phyloP scores from a whole-genome alignment of 495 filamentous ascomycete species.

The Pseudevernia furfuracea region DNA sequence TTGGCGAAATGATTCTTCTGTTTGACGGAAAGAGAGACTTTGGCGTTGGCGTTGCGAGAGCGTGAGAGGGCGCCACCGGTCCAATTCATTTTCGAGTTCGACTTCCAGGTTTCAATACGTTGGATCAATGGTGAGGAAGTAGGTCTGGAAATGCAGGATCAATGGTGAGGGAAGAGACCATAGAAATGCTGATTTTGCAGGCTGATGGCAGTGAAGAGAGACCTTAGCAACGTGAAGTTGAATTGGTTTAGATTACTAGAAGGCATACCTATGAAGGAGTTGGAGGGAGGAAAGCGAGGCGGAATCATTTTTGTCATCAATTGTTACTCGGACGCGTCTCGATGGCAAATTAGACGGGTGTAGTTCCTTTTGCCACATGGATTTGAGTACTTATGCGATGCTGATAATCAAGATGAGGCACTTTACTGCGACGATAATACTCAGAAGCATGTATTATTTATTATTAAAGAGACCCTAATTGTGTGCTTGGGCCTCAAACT shows the following conservation, averaged over 20 bases:
- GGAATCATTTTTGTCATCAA: background rate
- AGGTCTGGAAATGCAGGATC: too few relatives aligned
- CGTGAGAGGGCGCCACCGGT: constrained; percentile 24
- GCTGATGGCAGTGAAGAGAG: background rate
- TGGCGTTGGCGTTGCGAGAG: constrained; percentile 23
- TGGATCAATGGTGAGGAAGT: background rate
- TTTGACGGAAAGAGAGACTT: constrained; percentile 12
- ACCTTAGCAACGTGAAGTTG: background rate
- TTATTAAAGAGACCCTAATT: background rate
- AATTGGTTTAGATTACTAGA: background rate
- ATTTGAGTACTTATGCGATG: background rate
- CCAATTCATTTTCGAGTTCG: constrained; percentile 24
- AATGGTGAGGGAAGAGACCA: too few relatives aligned
- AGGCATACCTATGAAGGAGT: background rate
- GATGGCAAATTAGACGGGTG: background rate
- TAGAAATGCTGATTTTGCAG: background rate
- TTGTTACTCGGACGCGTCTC: background rate
- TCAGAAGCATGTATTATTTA: background rate
- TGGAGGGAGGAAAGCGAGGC: background rate
- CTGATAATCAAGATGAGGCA: background rate
- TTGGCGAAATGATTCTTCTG: constrained; percentile 28
- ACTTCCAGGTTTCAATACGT: background rate
- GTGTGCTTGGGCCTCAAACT: background rate
- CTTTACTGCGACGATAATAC: background rate
- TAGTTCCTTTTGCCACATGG: background rate